Percentiles rank a stretch among this genome's conserved stretches.
Conservation (phyloP, 139 green algal genomes). For the Dunaliella sp. region DNA sequence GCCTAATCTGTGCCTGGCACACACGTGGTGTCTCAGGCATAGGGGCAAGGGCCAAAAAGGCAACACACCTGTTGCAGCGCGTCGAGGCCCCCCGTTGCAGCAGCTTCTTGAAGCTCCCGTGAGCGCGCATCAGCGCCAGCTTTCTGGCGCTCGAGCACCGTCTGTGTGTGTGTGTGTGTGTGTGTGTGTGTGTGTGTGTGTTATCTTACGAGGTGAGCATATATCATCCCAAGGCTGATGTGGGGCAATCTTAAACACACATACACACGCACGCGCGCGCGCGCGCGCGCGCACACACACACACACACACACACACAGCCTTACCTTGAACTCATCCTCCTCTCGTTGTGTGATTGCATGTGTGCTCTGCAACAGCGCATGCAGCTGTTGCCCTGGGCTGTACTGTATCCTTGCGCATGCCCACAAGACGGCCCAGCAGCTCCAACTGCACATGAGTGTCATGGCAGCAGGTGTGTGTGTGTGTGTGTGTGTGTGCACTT, state of each 20-base stretch:
- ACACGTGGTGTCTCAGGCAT: background rate
- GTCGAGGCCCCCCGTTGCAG: background rate
- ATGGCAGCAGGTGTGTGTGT: too few species aligned
- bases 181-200: background rate
- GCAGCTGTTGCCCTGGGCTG: background rate
- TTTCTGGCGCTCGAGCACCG: background rate
- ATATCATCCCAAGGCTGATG: background rate
- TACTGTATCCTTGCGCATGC: background rate
- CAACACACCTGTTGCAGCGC: background rate
- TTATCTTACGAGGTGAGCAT: background rate
- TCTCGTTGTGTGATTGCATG: background rate
- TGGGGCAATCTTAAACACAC: background rate
- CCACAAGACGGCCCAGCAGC: background rate
- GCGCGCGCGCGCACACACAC: background rate
- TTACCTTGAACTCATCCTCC: background rate
- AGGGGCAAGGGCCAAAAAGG: background rate
- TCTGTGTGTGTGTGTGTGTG: background rate
- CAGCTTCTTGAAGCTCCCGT: background rate
- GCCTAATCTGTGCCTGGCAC: background rate
- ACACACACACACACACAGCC: background rate
- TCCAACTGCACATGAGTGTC: background rate
- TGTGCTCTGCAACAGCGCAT: background rate
- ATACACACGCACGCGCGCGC: background rate
- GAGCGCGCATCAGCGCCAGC: background rate
- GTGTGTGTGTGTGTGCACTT: too few species aligned